Conservation (phyloP, 306 rosid species). For the Pueraria montana region DNA sequence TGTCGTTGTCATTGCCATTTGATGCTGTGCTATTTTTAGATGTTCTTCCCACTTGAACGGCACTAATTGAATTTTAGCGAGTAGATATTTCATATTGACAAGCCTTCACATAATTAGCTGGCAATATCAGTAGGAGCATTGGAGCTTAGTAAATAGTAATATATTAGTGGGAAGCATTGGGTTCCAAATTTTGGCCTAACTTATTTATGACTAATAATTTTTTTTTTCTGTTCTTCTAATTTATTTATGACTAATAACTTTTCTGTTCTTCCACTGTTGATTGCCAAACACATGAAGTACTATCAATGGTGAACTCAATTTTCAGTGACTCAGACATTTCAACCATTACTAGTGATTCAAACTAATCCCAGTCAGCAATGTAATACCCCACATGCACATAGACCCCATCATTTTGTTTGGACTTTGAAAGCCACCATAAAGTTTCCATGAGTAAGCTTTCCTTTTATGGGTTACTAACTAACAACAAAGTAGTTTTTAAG, state of each 20-base stretch:
- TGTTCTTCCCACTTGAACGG: conserved; percentile 41
- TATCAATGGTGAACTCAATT: conserved; percentile 22
- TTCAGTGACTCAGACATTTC: conserved; percentile 38
- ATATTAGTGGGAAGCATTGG: conserved; percentile 38
- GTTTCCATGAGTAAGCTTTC: conserved; percentile 1
- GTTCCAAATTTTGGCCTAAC: conserved; percentile 44
- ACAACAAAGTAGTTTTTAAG: not conserved
- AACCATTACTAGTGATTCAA: conserved; percentile 34
- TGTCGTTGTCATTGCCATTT: conserved; percentile 37
- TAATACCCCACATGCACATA: not conserved
- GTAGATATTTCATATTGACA: conserved; percentile 19
- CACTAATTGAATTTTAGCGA: not conserved
- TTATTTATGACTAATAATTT: not conserved
- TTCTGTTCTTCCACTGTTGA: conserved; percentile 14
- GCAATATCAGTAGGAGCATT: conserved; percentile 9
- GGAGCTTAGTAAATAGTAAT: conserved; percentile 31
- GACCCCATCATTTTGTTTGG: conserved; percentile 23
- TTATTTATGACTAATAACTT: not conserved
- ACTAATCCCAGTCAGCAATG: conserved; percentile 29
- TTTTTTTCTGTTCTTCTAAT: too few relatives aligned
- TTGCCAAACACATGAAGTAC: conserved; percentile 40
- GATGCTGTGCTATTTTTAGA: conserved; percentile 24
- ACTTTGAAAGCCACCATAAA: conserved; percentile 19
- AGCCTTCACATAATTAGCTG: conserved; percentile 40
- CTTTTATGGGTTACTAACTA: conserved; percentile 12